Conservation (phyloP, 202 grass and related monocot genomes). For the Schoenoplectus triqueter region DNA sequence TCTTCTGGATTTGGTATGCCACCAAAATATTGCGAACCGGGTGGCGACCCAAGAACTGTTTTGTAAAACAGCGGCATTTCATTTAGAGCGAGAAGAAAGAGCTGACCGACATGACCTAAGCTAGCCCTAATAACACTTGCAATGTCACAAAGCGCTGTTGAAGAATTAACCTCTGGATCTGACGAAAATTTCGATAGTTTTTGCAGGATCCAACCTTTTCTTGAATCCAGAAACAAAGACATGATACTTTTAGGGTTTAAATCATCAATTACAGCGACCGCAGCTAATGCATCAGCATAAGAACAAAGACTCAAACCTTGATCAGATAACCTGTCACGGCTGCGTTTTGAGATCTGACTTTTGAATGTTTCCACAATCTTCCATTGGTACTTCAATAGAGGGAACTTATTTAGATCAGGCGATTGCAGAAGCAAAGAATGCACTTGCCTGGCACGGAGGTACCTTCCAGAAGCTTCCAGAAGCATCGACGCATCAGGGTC, state of each 20-base stretch:
- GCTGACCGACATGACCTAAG: conserved; percentile 78
- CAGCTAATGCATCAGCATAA: conserved; percentile 83
- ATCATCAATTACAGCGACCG: conserved; percentile 64
- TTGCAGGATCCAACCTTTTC: conserved; percentile 85
- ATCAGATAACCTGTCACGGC: conserved; percentile 78
- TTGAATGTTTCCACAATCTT: conserved; percentile 86
- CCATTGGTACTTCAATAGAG: conserved; percentile 82
- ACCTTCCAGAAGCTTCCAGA: conserved; percentile 84
- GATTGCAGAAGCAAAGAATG: conserved; percentile 61
- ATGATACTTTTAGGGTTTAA: conserved; percentile 69
- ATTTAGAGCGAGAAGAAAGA: conserved; percentile 69
- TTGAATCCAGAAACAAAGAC: conserved; percentile 66
- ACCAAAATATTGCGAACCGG: conserved; percentile 81
- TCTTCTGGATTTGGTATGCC: conserved; percentile 92
- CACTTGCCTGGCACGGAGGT: conserved; percentile 72
- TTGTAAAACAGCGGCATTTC: conserved; percentile 93
- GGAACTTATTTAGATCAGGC: conserved; percentile 61
- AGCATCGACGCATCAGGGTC: conserved; percentile 61
- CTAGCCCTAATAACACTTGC: conserved; percentile 66
- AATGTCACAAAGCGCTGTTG: conserved; percentile 68
- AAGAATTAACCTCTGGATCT: conserved; percentile 62
- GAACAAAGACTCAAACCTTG: conserved; percentile 59
- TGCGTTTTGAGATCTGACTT: conserved; percentile 79
- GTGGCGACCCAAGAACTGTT: conserved; percentile 77
- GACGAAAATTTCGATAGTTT: conserved; percentile 48